Evolutionary conservation across 2,329 filamentous ascomycete genomes (phyloP), one percentile per base, ranked within the genome.

Genomic region (Aspergillus vadensis): DNA sequence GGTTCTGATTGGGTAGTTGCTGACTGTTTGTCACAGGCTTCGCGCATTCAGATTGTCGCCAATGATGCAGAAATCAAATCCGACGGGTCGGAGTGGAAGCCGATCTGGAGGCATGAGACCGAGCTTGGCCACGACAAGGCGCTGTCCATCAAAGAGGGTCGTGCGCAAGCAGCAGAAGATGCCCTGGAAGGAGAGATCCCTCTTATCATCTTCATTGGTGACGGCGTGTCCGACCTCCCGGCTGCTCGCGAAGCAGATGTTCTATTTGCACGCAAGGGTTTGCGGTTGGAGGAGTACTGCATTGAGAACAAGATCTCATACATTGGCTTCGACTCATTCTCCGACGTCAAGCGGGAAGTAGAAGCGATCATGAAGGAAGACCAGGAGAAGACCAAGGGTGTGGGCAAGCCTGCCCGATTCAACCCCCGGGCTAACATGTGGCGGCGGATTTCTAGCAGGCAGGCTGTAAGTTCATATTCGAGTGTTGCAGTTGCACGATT

Each of bases 371-470:
- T 80, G 47, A 78, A 80, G 61, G 82, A 88, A 69, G 87, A 90
- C 69, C 81, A 86, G 64, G 75, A 81, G 70, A 83, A 84, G 79
- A 90, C 87, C 0, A 79, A 82, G 52, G 87, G 87, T 53, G 73
- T 79, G 59, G 87, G 87, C 41, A 76, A 84, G 62, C 87, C 87
- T 0, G 81, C 77, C 8, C 79, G 82, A 65, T 90, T 88, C 78
- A 90, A 90, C 75, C 87, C 87, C 7, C 80, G 87, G 47, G 88
- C 86, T 27, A 89, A 89, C 72, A 80, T 89, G 77, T 89, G 88
- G 88, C 79, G 88, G 56, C 80, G 86, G 27, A 82, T 85, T 47
- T 85, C 82, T 36, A 87, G 84, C 76, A 83, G 82, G 76, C 80
- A 78, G 47, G 81, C 83, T 39, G 83, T 84, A 65, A 72, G 79